A percentile compares a stretch with the other conserved stretches of the same genome.
These are phyloP conservation scores for Fusarium robinianum DNA, from an alignment of 2,329 filamentous ascomycete species.

Conservation along the genomic window DNA sequence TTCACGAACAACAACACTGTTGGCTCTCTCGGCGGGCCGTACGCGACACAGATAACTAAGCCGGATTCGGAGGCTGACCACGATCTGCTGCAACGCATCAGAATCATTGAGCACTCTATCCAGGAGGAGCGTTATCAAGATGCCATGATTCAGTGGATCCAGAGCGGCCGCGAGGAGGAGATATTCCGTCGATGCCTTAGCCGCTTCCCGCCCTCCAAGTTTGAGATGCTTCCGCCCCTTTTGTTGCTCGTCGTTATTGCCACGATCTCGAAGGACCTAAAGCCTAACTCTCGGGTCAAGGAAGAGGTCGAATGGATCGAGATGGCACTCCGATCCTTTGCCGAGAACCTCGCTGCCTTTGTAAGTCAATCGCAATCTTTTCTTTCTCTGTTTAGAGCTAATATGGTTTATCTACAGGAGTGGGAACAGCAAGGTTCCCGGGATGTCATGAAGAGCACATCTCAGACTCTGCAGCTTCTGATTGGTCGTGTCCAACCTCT, in stretches of 20 bases:
- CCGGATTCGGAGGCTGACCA: conserved; percentile 45
- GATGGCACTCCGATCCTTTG: conserved; percentile 60
- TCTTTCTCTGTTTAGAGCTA: conserved; percentile 7
- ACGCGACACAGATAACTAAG: conserved; percentile 43
- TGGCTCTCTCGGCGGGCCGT: conserved; percentile 43
- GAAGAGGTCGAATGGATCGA: conserved; percentile 66
- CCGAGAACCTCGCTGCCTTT: conserved; percentile 52
- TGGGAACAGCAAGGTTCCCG: conserved; percentile 45
- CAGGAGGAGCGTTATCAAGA: conserved; percentile 63
- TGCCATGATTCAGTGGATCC: conserved; percentile 69
- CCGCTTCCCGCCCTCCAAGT: conserved; percentile 45
- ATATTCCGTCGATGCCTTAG: conserved; percentile 58
- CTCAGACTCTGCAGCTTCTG: conserved; percentile 47
- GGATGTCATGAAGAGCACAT: conserved; percentile 46
- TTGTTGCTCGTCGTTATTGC: conserved; percentile 68
- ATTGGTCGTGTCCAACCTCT: conserved; percentile 44
- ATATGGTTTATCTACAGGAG: conserved; percentile 41
- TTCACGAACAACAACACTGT: conserved; percentile 41
- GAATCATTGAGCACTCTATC: conserved; percentile 66
- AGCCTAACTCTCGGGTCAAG: conserved; percentile 54
- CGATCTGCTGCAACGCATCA: conserved; percentile 61
- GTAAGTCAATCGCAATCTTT: conserved; percentile 46
- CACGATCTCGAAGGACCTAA: conserved; percentile 63
- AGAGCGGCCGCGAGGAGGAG: conserved; percentile 64
- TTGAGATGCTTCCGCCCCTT: conserved; percentile 62